These are phyloP conservation scores for Tolypocladium cylindrosporum DNA, from an alignment of 2,329 filamentous ascomycete species.

Conservation along the genomic window DNA sequence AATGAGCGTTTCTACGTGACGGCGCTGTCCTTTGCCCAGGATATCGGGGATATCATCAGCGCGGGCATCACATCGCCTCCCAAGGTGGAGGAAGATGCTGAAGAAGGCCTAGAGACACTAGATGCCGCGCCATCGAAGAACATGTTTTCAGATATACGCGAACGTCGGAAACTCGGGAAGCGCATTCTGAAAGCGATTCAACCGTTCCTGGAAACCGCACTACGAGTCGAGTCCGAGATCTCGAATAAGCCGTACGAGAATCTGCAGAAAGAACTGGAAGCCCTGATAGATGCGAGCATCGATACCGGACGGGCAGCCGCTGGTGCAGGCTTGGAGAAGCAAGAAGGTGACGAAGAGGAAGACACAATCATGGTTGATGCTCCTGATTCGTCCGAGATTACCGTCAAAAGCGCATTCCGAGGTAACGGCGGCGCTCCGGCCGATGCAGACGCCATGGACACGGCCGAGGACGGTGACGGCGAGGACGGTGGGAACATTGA, in stretches of 20 bases:
- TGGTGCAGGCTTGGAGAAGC: slow-evolving; percentile 22
- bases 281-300: slow-evolving; percentile 59
- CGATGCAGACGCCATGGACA: slow-evolving; percentile 23
- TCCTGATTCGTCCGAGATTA: slow-evolving; percentile 34
- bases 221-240: slow-evolving; percentile 74
- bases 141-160: slow-evolving; percentile 59
- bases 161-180: slow-evolving; percentile 77
- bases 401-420: slow-evolving; percentile 24
- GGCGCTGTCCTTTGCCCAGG: slow-evolving; percentile 44
- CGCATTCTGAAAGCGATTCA: slow-evolving; percentile 79
- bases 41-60: slow-evolving; percentile 45
- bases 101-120: slow-evolving; percentile 21
- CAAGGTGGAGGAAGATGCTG: slow-evolving; percentile 13
- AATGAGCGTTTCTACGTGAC: slow-evolving; percentile 48
- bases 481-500: slow-evolving; percentile 32
- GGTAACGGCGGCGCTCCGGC: slow-evolving; percentile 15
- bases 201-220: slow-evolving; percentile 63
- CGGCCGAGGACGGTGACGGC: slow-evolving; percentile 25
- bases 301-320: slow-evolving; percentile 37
- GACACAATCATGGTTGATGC: slow-evolving; percentile 45
- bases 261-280: slow-evolving; percentile 64
- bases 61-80: slow-evolving; percentile 38
- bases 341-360: slow-evolving; percentile 25
- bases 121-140: slow-evolving; percentile 41
- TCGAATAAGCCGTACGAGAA: slow-evolving; percentile 59